Conservation (phyloP, 305 asterid species). For the Fraxinus floribunda region DNA sequence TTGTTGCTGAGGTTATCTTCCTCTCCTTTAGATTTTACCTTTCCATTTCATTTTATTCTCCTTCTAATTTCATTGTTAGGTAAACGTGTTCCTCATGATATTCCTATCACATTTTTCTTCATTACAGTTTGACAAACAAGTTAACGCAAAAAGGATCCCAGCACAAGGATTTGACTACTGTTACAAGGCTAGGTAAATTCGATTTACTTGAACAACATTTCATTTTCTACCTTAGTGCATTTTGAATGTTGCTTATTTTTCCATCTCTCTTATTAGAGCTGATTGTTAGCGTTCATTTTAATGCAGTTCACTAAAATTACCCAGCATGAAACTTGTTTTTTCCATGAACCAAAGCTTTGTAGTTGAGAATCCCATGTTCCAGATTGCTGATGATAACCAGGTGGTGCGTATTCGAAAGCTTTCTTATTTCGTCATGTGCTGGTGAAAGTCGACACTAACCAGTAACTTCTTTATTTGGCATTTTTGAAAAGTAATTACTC, state of each 20-base stretch:
- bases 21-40: background rate
- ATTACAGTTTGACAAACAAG: constrained; percentile 55
- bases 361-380: constrained; percentile 55
- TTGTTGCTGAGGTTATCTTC: constrained; percentile 56
- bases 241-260: constrained; percentile 11
- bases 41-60: background rate
- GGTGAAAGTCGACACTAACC: constrained; percentile 11
- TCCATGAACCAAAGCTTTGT: constrained; percentile 62
- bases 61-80: background rate
- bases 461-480: background rate
- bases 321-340: constrained; percentile 49
- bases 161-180: constrained; percentile 59
- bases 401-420: constrained; percentile 42
- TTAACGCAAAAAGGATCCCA: constrained; percentile 43
- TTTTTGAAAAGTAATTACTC: background rate
- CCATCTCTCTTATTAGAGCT: constrained; percentile 19
- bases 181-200: constrained; percentile 55
- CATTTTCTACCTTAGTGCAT: background rate
- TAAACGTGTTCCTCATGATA: background rate
- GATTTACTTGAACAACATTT: background rate
- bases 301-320: constrained; percentile 37
- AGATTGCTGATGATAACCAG: constrained; percentile 26
- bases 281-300: constrained; percentile 24
- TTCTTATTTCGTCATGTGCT: constrained; percentile 7
- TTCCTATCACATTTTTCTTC: constrained; percentile 8